Base-by-base conservation (phyloP, 208 protist genomes). In the Acanthamoeba royreba region DNA sequence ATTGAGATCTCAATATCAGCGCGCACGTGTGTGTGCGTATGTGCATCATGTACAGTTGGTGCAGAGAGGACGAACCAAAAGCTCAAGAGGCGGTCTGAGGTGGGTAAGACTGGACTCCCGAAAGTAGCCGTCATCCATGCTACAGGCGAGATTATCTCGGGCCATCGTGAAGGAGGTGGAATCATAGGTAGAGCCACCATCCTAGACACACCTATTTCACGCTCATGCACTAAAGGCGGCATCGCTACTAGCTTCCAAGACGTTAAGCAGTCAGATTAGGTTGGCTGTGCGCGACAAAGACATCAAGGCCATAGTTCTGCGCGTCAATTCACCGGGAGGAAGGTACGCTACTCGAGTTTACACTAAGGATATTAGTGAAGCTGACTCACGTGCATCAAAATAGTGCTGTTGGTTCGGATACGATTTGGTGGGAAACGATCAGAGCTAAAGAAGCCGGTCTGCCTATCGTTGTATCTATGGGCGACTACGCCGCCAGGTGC, bases 41-140 rank as follows among this genome's bases (percentile, higher is more conserved):
- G n/a, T n/a, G n/a, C n/a, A n/a, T n/a, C n/a, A n/a, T n/a, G 1
- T 2, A 35, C 17, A 79, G 66, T 1, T 17, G 66, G 45, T 4
- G 35, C 28, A 3, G n/a, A 15, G 35, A 79, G 45, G 28, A 79
- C 35, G 17, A 79, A 22, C 0, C 66, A 22, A 4, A 19, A 11
- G 38, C 66, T 79, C 4, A 31, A 19, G 19, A 33, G 66, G 19
- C 40, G 66, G 45, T 33, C 66, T 46, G 66, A 55, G 45, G 33
- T n/a, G 45, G 79, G 79, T n/a, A 92, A 45, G 86, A 31, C 33
- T 13, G 55, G 55, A 9, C n/a, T 72, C 2, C 86, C 47, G 38
- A 92, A 92, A 35, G 45, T 92, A 31, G 86, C 86, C 3, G 86
- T 92, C 25, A 72, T 92, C 42, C 72, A 92, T 40, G 86, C 42